Evolutionary conservation across 768 basidiomycete genomes (phyloP).

Genomic region (Lactarius hatsudake): DNA sequence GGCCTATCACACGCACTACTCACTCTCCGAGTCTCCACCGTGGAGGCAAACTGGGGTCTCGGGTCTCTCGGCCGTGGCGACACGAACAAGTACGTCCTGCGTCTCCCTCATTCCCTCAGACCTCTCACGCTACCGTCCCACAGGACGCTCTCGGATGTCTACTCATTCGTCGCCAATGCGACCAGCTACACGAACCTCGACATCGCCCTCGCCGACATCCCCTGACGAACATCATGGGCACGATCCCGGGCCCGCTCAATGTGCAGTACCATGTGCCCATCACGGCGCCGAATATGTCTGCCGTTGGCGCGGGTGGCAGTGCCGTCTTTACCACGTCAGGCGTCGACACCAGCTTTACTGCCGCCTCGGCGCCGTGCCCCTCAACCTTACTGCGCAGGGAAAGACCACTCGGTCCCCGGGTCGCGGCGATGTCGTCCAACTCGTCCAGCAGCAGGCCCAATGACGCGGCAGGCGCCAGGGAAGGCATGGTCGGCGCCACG

Average conservation of each 20-base stretch:
- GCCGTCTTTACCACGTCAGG: conserved; percentile 32
- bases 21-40: no score
- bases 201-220: conserved; percentile 23
- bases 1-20: no score
- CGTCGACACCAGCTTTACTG: conserved; percentile 38
- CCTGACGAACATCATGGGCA: conserved; percentile 42
- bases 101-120: not conserved
- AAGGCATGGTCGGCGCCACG: not conserved
- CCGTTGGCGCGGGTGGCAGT: conserved; percentile 43
- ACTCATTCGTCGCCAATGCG: no score
- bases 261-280: conserved; percentile 38
- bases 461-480: not conserved
- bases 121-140: not conserved
- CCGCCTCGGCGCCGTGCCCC: conserved; percentile 34
- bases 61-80: conserved; percentile 57
- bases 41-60: conserved; percentile 55
- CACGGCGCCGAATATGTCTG: conserved; percentile 40
- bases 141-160: conserved; percentile 47
- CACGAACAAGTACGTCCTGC: conserved; percentile 42
- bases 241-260: conserved; percentile 46
- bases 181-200: conserved; percentile 44
- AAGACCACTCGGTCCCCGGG: conserved; percentile 18
- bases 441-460: no score
- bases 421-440: not conserved
- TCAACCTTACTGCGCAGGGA: conserved; percentile 40